Conservation (phyloP, 2,329 filamentous ascomycete genomes). For the Pseudogymnoascus sp. region DNA sequence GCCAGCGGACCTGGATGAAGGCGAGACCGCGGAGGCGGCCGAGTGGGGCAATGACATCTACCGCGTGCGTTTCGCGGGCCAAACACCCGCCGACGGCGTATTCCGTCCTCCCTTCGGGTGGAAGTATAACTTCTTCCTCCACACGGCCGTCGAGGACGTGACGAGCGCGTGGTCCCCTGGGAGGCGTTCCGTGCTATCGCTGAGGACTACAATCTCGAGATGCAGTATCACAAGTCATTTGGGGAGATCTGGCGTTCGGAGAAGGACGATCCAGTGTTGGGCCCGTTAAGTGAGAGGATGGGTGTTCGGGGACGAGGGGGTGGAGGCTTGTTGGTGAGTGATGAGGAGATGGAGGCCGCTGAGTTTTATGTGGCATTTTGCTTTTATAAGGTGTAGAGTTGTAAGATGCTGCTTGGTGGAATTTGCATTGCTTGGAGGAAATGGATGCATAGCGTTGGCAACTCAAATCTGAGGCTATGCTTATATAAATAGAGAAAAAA, state of each 20-base stretch:
- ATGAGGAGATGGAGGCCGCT: constrained; percentile 88
- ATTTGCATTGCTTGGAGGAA: background rate
- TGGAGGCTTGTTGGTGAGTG: constrained; percentile 59
- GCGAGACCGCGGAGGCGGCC: constrained; percentile 56
- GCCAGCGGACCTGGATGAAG: constrained; percentile 49
- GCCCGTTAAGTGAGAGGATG: constrained; percentile 91
- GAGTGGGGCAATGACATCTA: constrained; percentile 95
- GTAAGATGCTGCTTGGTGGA: background rate
- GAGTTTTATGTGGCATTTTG: constrained; percentile 92
- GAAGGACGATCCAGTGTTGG: constrained; percentile 75
- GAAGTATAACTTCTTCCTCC: constrained; percentile 96
- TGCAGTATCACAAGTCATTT: constrained; percentile 91
- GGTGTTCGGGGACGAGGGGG: constrained; percentile 69
- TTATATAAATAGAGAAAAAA: background rate
- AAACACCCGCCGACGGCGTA: constrained; percentile 76
- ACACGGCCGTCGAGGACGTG: constrained; percentile 92
- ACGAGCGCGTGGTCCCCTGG: constrained; percentile 98
- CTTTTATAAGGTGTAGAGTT: constrained; percentile 79
- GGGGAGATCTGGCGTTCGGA: constrained; percentile 87
- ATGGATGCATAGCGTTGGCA: background rate
- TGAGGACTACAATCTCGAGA: constrained; percentile 92
- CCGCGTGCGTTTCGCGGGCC: constrained; percentile 76
- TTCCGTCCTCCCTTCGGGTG: constrained; percentile 95
- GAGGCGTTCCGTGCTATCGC: constrained; percentile 92
- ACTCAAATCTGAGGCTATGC: background rate